phyloP scores from a whole-genome alignment of 495 filamentous ascomycete genomes.

The Aspergillus saccharolyticus region DNA sequence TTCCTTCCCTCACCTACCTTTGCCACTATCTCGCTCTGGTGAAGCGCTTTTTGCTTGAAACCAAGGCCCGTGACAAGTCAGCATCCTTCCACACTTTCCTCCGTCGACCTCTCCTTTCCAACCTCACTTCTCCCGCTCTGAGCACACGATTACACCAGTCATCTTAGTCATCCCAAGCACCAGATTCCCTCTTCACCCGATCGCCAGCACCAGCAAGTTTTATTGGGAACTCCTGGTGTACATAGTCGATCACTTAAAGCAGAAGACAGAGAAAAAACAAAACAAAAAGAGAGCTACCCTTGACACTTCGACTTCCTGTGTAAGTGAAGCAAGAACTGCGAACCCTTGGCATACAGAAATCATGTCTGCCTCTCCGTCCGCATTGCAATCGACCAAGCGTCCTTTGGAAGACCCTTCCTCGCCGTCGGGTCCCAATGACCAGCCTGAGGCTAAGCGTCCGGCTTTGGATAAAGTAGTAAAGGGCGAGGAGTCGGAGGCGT shows the following conservation, averaged over 20 bases:
- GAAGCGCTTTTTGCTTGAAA: slow-evolving; percentile 16
- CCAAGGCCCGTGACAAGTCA: slow-evolving; percentile 25
- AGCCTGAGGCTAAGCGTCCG: slow-evolving; percentile 94
- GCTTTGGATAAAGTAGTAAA: slow-evolving; percentile 88
- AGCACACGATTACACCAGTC: slow-evolving; percentile 30
- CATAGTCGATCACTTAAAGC: slow-evolving; percentile 65
- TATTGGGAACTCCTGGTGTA: slow-evolving; percentile 87
- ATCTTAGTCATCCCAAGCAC: slow-evolving; percentile 37
- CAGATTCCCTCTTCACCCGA: slow-evolving; percentile 40
- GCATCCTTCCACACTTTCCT: slow-evolving; percentile 24
- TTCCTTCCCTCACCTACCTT: slow-evolving; percentile 16
- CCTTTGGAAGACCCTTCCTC: slow-evolving; percentile 96
- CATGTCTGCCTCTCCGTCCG: slow-evolving; percentile 62
- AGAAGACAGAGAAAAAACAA: slow-evolving; percentile 33
- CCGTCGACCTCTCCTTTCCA: slow-evolving; percentile 26
- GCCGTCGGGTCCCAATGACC: slow-evolving; percentile 81
- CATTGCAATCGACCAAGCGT: slow-evolving; percentile 72
- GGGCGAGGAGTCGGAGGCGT: slow-evolving; percentile 45
- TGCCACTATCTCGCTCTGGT: slow-evolving; percentile 23
- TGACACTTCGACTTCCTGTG: slow-evolving; percentile 35
- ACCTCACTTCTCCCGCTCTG: slow-evolving; percentile 28
- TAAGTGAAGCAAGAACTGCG: slow-evolving; percentile 37
- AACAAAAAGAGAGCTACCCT: slow-evolving; percentile 41
- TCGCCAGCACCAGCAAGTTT: slow-evolving; percentile 80
- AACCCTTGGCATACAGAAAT: slow-evolving; percentile 22